Percentiles rank a stretch among this genome's conserved stretches.
These are phyloP conservation scores for Exophiala lecanii-corni DNA, from an alignment of 2,329 filamentous ascomycete species.

Conservation along the genomic window DNA sequence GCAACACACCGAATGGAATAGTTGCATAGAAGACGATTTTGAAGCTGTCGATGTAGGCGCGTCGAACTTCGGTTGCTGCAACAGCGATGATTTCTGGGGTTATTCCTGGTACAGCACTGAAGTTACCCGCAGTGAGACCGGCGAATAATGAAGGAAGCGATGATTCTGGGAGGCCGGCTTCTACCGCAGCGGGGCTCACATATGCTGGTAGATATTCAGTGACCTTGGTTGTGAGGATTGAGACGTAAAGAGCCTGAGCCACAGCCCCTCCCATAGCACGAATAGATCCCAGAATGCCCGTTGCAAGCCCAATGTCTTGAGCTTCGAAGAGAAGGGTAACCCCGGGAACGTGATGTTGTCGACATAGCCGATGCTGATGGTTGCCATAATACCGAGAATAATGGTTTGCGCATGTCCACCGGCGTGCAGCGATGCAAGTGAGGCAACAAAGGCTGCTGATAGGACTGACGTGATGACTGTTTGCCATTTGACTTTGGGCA, in stretches of 20 bases:
- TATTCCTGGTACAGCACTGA: conserved; percentile 32
- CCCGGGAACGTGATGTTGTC: conserved; percentile 25
- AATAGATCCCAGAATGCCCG: conserved; percentile 24
- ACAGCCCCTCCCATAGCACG: conserved; percentile 23
- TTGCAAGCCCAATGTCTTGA: conserved; percentile 26
- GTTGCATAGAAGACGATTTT: conserved; percentile 35
- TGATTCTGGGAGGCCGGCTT: conserved; percentile 36
- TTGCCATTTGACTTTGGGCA: conserved; percentile 19
- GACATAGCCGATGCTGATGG: conserved; percentile 17
- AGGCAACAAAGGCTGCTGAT: conserved; percentile 22
- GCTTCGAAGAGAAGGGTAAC: conserved; percentile 22
- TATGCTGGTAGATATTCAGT: conserved; percentile 2
- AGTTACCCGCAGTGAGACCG: conserved; percentile 31
- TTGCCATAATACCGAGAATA: conserved; percentile 21
- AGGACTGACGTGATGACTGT: conserved; percentile 12
- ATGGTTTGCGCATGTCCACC: conserved; percentile 16
- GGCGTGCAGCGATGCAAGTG: conserved; percentile 21
- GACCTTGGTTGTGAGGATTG: conserved; percentile 23
- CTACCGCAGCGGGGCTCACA: conserved; percentile 34
- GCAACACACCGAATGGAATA: conserved; percentile 16
- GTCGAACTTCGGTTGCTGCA: conserved; percentile 33
- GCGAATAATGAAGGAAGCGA: conserved; percentile 33
- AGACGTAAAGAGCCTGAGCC: conserved; percentile 24
- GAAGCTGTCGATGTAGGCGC: conserved; percentile 41
- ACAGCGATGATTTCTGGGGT: conserved; percentile 32